Base-by-base conservation (phyloP, 495 filamentous ascomycete species). In the Penicillium samsonianum region DNA sequence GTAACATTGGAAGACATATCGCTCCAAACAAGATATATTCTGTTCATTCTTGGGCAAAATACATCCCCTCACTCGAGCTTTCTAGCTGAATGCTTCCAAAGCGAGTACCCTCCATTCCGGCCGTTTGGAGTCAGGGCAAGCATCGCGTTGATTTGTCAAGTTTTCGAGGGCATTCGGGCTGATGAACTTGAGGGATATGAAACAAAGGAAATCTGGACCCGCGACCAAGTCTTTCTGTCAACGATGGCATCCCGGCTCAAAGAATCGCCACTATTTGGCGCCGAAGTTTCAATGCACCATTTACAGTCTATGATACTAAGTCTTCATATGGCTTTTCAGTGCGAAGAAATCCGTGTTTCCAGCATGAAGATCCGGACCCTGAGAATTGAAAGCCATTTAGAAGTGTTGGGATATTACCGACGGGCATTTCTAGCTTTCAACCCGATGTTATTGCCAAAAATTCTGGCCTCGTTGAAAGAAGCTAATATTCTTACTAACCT, bases 261-360 rank as follows among this genome's bases (percentile, higher is more conserved):
- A 45, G 12, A 45, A n/a, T 45, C 43, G 43, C 43, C 43, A 45
- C 43, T 45, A 5, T 45, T 45, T 26, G 12, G 43, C 25, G 20
- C 43, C 22, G 43, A 26, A 26, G 43, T 45, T 26, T 45, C 23
- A 45, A 26, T 26, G 8, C 14, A 26, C 25, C 22, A 45, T 26
- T 45, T 45, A 12, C 43, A 45, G 43, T 45, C 43, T 45, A 45
- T 45, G 43, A 45, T 25, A 45, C 43, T 45, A 45, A 26, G 43
- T 16, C 22, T 45, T 5, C 22, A 45, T 22, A 45, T 5, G 12
- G 43, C 43, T 45, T 45, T 45, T 26, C 12, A 45, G 43, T 45
- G 43, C 25, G 43, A 45, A 45, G 43, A 45, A 45, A 45, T 45
- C 22, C 43, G 43, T 45, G 22, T 45, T 26, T 26, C 43, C 22